Conservation (phyloP, 495 filamentous ascomycete genomes). For the Cercophora scortea region DNA sequence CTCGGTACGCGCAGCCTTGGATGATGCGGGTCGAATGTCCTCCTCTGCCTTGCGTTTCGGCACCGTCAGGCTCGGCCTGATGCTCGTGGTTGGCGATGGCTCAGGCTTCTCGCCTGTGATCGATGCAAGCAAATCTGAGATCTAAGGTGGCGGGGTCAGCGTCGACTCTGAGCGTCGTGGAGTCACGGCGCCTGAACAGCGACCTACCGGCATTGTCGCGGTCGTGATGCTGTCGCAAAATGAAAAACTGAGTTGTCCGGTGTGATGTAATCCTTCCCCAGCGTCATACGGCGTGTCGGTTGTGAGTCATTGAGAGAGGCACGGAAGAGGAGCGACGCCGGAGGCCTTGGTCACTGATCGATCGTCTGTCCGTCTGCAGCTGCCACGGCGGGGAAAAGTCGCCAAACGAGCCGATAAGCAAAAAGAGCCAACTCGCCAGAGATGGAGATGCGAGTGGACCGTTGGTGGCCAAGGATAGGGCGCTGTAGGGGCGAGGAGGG, state of each 20-base stretch:
- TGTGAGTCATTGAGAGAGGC: constrained; percentile 21
- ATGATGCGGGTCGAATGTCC: constrained; percentile 21
- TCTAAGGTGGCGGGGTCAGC: constrained; percentile 23
- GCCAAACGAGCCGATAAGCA: too few species aligned
- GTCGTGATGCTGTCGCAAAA: background rate
- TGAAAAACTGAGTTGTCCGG: constrained; percentile 9
- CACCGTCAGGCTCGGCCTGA: constrained; percentile 12
- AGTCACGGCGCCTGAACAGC: background rate
- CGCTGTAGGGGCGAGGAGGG: too few species aligned
- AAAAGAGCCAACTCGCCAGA: too few species aligned
- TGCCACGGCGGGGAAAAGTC: too few species aligned
- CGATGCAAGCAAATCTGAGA: constrained; percentile 46
- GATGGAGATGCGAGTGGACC: too few species aligned
- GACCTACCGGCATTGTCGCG: constrained; percentile 22
- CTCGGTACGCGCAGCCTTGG: constrained; percentile 24
- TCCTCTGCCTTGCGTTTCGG: constrained; percentile 48
- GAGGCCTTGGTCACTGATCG: background rate
- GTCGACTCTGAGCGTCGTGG: background rate
- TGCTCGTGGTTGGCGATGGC: constrained; percentile 22
- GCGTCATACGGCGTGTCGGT: constrained; percentile 18
- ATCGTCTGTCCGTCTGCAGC: too few species aligned
- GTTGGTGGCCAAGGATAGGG: too few species aligned
- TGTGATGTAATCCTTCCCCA: constrained; percentile 9
- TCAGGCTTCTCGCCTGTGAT: constrained; percentile 42
- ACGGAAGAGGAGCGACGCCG: background rate